Evolutionary conservation across 2,329 filamentous ascomycete species (phyloP).

Genomic region (Phoma herbarum): DNA sequence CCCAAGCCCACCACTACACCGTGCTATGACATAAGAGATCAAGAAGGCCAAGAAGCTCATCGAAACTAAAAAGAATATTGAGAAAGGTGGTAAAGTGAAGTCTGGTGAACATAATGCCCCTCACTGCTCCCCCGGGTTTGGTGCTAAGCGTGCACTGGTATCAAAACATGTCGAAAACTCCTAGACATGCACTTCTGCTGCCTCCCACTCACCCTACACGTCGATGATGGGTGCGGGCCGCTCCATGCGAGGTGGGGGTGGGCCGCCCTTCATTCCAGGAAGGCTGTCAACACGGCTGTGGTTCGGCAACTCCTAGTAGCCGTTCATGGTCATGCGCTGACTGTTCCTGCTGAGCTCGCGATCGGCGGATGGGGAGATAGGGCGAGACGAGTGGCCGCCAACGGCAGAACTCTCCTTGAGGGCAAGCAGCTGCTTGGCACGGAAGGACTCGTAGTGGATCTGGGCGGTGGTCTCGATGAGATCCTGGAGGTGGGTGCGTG

Average conservation of each 20-base stretch:
- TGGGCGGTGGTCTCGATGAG: conserved; percentile 99
- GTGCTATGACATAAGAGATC: conserved; percentile 44
- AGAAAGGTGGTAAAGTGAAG: conserved; percentile 38
- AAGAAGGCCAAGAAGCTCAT: conserved; percentile 38
- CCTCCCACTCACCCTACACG: conserved; percentile 23
- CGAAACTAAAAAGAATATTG: conserved; percentile 50
- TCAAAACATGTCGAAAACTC: conserved; percentile 43
- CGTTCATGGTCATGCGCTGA: conserved; percentile 98
- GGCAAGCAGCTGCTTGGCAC: conserved; percentile 96
- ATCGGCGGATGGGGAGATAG: conserved; percentile 94
- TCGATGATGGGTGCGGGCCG: conserved; percentile 37
- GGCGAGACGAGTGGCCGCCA: conserved; percentile 79
- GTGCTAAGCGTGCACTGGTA: conserved; percentile 52
- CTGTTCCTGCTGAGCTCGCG: conserved; percentile 96
- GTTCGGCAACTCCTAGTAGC: conserved; percentile 72
- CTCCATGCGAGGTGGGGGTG: conserved; percentile 35
- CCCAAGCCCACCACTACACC: conserved; percentile 32
- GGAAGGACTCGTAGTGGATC: conserved; percentile 99
- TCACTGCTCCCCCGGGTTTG: conserved; percentile 28
- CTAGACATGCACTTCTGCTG: conserved; percentile 17
- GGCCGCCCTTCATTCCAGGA: conserved; percentile 34
- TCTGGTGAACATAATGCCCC: conserved; percentile 39
- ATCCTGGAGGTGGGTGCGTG: conserved; percentile 97
- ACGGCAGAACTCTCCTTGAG: conserved; percentile 97
- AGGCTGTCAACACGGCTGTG: conserved; percentile 46